Evolutionary conservation across 164 flowering plant species (phyloP), one percentile per base, ranked within the genome.

Genomic region (Magnolia sinica): DNA sequence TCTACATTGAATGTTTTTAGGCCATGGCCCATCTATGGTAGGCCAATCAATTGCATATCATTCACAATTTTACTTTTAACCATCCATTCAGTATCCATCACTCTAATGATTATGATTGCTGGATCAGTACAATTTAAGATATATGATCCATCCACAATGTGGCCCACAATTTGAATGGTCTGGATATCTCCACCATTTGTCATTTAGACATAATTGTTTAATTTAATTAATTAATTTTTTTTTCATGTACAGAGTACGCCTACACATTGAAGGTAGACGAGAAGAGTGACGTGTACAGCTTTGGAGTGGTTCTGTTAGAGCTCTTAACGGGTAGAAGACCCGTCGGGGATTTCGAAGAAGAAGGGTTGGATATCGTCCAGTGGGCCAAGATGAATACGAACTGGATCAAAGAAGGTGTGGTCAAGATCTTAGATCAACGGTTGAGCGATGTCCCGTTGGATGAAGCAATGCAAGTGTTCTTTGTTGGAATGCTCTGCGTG

Each of bases 221-320:
- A 20, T 64, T 64, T 64, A n/a, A 19, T 64, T 23, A 55, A 11
- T 65, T 64, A n/a, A n/a, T 20, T 13, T 18, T 73, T 69, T 23
- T 24, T 70, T n/a, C 22, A 1, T 10, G 37, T 37, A 74, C 92
- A 92, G 97, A 92, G 69, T 92, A 92, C 68, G 94, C 91, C 1
- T 92, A 92, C 87, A 91, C 94, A 4, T 66, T 92, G 81, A 90
- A 87, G 79, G 92, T 92, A 16, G 93, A 92, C 50, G 93, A 91
- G 87, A 92, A 92, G 80, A 92, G 94, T 31, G 97, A 92, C 72
- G 91, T 92, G 0, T 91, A 92, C 72, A 92, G 97, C 82, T 92
- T 87, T 45, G 97, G 97, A 9, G 97, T 92, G 68, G 94, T 92
- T 0, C 83, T 92, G 31, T 77, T 92, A 76, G 97, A 92, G 80